Base-by-base conservation (phyloP, 495 filamentous ascomycete species). In the Penicillium flavigenum region DNA sequence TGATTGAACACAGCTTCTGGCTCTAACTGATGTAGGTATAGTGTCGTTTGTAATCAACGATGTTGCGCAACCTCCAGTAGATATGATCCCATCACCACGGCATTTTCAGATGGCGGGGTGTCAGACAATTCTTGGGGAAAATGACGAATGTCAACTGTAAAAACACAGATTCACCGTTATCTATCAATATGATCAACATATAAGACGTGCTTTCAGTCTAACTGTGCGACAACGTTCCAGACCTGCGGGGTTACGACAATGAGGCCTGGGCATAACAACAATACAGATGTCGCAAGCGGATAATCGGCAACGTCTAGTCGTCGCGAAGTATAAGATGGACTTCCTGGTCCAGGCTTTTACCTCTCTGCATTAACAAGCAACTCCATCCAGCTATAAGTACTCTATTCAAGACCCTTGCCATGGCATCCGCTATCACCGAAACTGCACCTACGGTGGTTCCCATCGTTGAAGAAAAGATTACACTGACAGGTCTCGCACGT, bases 381-480 rank as follows among this genome's bases (percentile, higher is more conserved):
- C 22, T 14, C 5, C 1, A 20, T 22, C 51, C 16, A 8, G 11
- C 38, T 4, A 45, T 19, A 16, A 5, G 14, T 22, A 32, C 22
- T 17, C 2, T 19, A 22, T 10, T 3, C 9, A 29, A 39, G 3
- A 38, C n/a, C 44, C 16, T 26, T 31, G 52, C 31, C 2, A 72
- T 72, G 70, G 62, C 67, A 49, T 58, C 68, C 12, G 63, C 67
- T 17, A 9, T 67, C 19, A 56, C 57, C 24, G 63, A 67, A 59
- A 58, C 61, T 16, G 34, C 60, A 0, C 24, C 60, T 24, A 44
- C 60, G 5, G 45, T 55, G 24, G 50, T 63, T 16, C 63, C 66
- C 24, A 31, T 62, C 22, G 54, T 65, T 20, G 68, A 68, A 48
- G 51, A 42, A 16, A 67, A 64, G 20, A 42, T 59, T 26, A 27